Base-by-base conservation (phyloP, 257 asterid genomes). In the Solanum etuberosum region DNA sequence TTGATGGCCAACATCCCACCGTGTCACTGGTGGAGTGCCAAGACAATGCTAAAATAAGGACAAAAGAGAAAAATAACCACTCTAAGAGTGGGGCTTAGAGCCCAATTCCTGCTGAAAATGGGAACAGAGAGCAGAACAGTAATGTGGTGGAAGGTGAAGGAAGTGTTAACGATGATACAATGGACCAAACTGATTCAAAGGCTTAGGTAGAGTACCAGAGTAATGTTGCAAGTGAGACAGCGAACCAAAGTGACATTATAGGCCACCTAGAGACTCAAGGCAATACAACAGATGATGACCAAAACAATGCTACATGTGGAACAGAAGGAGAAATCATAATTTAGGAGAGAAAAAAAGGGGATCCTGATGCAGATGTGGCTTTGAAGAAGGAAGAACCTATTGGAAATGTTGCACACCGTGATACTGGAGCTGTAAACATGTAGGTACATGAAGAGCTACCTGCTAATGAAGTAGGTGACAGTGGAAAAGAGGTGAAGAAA, bases 381-480 rank as follows among this genome's bases (percentile, higher is more conserved):
- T 23, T 42, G 40, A 93, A 87, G 88, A 92, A 85, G 77, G 86
- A 82, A 89, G 88, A 87, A 78, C 46, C 91, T 11, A 20, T 76
- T 51, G 91, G 81, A 76, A 87, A 63, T 88, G 91, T 27, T 82
- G 92, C 86, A 4, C 34, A 9, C 48, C 91, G 87, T 81, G 87
- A 86, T 86, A 87, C 63, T 85, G 76, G 84, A 35, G 67, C 10
- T 83, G 93, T 88, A 59, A 87, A 88, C 37, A 86, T 74, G 84
- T 88, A 87, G 78, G 87, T 88, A 25, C 91, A 90, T 38, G 83
- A 89, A 57, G 91, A 89, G 80, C 57, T 88, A 86, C 89, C 93
- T 83, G 90, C 88, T 34, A 87, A 88, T 83, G 91, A 91, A 89
- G 89, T 89, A 83, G 87, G 91, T 67, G 88, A 87, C 38, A 90